phyloP scores from a whole-genome alignment of 768 basidiomycete genomes.

The Xerocomellus chrysenteron region DNA sequence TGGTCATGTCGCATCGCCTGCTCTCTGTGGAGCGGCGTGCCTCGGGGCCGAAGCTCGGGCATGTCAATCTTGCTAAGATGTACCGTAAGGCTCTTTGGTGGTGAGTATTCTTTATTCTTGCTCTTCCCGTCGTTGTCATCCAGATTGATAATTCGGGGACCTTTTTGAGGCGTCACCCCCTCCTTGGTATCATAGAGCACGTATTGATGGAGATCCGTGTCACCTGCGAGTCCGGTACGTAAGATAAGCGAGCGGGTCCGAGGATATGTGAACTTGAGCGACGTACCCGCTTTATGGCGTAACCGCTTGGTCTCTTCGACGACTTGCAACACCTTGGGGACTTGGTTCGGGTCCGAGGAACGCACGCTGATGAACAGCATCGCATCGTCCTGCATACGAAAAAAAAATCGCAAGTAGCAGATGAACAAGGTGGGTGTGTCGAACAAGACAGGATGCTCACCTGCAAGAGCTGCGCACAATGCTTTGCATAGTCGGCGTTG shows the following conservation, averaged over 20 bases:
- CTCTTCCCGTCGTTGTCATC: constrained; percentile 44
- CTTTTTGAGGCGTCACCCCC: constrained; percentile 39
- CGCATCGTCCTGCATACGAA: constrained; percentile 58
- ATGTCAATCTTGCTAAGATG: constrained; percentile 87
- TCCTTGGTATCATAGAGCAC: constrained; percentile 62
- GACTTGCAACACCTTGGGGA: constrained; percentile 76
- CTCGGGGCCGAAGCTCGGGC: constrained; percentile 59
- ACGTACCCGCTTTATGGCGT: constrained; percentile 67
- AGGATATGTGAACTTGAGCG: background rate
- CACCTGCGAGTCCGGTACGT: constrained; percentile 46
- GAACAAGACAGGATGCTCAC: constrained; percentile 35
- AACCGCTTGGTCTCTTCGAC: constrained; percentile 80
- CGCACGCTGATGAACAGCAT: constrained; percentile 78
- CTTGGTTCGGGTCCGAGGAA: constrained; percentile 59
- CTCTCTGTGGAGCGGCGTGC: background rate
- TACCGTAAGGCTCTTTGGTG: constrained; percentile 65
- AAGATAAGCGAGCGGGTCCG: background rate
- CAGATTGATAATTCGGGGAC: constrained; percentile 66
- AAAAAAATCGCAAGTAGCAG: background rate
- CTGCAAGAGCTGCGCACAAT: constrained; percentile 62
- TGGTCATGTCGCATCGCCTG: background rate
- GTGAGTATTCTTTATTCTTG: constrained; percentile 53
- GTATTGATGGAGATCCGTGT: constrained; percentile 71
- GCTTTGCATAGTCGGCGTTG: constrained; percentile 65
- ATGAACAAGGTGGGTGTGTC: background rate